Base-by-base conservation (phyloP, 1,284 basidiomycete genomes). In the Laetiporus sulphureus region DNA sequence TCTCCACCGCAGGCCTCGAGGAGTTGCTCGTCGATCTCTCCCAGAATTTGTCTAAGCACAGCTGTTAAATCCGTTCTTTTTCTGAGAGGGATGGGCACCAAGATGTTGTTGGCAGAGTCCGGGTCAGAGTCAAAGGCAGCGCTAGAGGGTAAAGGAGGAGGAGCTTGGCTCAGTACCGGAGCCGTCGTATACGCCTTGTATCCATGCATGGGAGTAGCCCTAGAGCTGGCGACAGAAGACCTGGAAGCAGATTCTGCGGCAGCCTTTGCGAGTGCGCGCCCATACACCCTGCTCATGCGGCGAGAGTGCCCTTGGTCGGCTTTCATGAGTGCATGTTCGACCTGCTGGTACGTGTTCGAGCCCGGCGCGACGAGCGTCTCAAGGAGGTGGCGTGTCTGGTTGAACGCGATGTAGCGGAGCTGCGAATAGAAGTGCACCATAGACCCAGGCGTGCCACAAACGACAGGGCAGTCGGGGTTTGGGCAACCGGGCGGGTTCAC, bases 381-480 rank as follows among this genome's bases (percentile, higher is more conserved):
- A 24, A 79, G 52, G 18, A 66, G 48, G 7, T 51, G 45, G 21
- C 48, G 57, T n/a, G 71, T 72, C 41, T 67, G 48, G 37, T 74
- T 66, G 60, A 66, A 79, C 5, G 68, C 75, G 54, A 80, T 72
- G 42, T 53, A 62, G 30, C 63, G 55, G 21, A 86, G 64, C 20
- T 53, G 67, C 8, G 64, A 41, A 59, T 71, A 86, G 63, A 77
- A 82, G 60, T 85, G 80, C 5, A 80, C 72, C 51, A 87, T 62
- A 5, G 83, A 86, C 12, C 83, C 83, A n/a, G 84, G 81, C 5
- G 83, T 87, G 53, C 84, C 83, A 51, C 83, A 86, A 32, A 84
- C 73, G 44, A 83, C 72, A 24, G 80, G 74, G 57, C 84, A 87
- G 56, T 85, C 75, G 22, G 83, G 83, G 52, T 86, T 83, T 2